These are phyloP conservation scores for Coccinonectria pachysandricola DNA, from an alignment of 2,329 filamentous ascomycete species.

Conservation along the genomic window DNA sequence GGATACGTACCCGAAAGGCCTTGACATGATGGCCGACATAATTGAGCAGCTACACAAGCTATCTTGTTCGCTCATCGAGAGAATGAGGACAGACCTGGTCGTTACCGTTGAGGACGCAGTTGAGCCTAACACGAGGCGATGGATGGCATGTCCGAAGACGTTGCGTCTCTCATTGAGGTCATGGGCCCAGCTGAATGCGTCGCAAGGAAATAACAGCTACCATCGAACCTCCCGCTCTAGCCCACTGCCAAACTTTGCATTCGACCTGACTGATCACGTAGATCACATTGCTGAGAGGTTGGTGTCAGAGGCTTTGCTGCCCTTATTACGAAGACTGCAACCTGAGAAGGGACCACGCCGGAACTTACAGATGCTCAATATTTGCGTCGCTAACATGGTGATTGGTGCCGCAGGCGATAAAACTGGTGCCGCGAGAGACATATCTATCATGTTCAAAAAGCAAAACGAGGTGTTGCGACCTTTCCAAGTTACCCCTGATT, in stretches of 20 bases:
- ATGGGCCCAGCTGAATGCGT: slow-evolving; percentile 26
- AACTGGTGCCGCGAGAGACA: slow-evolving; percentile 59
- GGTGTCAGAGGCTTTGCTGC: slow-evolving; percentile 56
- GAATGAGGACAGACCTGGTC: slow-evolving; percentile 70
- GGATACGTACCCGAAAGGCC: slow-evolving; percentile 65
- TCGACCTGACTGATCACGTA: slow-evolving; percentile 48
- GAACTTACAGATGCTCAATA: slow-evolving; percentile 75
- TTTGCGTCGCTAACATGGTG: slow-evolving; percentile 80
- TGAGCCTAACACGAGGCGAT: slow-evolving; percentile 31
- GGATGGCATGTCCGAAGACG: slow-evolving; percentile 74
- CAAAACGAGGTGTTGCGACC: slow-evolving; percentile 61
- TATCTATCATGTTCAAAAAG: slow-evolving; percentile 68
- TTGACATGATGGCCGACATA: slow-evolving; percentile 56
- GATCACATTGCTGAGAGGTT: slow-evolving; percentile 57
- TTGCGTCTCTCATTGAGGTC: slow-evolving; percentile 71
- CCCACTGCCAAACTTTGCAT: slow-evolving; percentile 63
- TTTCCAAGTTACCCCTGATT: slow-evolving; percentile 44
- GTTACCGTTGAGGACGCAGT: slow-evolving; percentile 34
- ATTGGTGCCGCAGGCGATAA: slow-evolving; percentile 40
- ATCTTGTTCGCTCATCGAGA: slow-evolving; percentile 57
- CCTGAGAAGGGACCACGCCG: slow-evolving; percentile 54
- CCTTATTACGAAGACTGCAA: slow-evolving; percentile 66
- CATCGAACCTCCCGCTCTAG: slow-evolving; percentile 67
- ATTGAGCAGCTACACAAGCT: slow-evolving; percentile 58
- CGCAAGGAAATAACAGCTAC: slow-evolving; percentile 47